Evolutionary conservation across 805 yeast species (phyloP).

Genomic region (Grigorovia humatica): DNA sequence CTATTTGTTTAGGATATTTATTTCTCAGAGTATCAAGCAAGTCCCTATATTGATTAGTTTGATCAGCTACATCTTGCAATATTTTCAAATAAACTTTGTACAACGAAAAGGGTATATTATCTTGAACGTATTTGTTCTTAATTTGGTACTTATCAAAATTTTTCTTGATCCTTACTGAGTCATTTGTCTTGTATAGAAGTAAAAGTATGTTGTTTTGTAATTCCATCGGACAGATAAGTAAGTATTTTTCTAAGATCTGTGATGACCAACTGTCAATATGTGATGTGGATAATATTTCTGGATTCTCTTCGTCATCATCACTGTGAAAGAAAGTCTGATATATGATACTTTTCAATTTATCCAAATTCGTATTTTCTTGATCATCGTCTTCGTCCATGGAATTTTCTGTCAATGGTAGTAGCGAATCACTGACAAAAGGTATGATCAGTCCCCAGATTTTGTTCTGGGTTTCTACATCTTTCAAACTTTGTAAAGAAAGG

Average conservation of each 20-base stretch:
- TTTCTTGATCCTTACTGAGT: slow-evolving; percentile 7
- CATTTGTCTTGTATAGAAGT: slow-evolving; percentile 12
- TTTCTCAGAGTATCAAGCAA: slow-evolving; percentile 6
- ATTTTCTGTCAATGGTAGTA: slow-evolving; percentile 11
- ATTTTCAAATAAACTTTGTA: slow-evolving; percentile 11
- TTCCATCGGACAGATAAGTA: slow-evolving; percentile 14
- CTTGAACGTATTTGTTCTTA: slow-evolving; percentile 2
- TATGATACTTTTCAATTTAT: slow-evolving; percentile 8
- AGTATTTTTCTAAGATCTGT: slow-evolving; percentile 14
- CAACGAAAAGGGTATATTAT: slow-evolving; percentile 7
- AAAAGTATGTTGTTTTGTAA: slow-evolving; percentile 6
- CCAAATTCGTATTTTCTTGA: slow-evolving; percentile 5
- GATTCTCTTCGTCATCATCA: slow-evolving; percentile 1
- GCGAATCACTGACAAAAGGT: slow-evolving; percentile 10
- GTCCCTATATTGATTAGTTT: slow-evolving; percentile 24
- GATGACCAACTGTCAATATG: slow-evolving; percentile 19
- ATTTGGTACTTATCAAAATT: slow-evolving; percentile 11
- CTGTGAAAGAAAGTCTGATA: slow-evolving; percentile 5
- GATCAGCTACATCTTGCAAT: slow-evolving; percentile 4
- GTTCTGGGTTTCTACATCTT: slow-evolving; percentile 11
- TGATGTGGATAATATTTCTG: neutral
- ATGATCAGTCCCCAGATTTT: slow-evolving; percentile 20
- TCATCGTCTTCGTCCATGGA: slow-evolving; percentile 1
- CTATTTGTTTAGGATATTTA: slow-evolving; percentile 51
- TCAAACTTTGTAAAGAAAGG: slow-evolving; percentile 10